Percentiles rank a stretch among this genome's conserved stretches.
These are phyloP conservation scores for Alternaria burnsii DNA, from an alignment of 2,329 filamentous ascomycete species.

Conservation along the genomic window DNA sequence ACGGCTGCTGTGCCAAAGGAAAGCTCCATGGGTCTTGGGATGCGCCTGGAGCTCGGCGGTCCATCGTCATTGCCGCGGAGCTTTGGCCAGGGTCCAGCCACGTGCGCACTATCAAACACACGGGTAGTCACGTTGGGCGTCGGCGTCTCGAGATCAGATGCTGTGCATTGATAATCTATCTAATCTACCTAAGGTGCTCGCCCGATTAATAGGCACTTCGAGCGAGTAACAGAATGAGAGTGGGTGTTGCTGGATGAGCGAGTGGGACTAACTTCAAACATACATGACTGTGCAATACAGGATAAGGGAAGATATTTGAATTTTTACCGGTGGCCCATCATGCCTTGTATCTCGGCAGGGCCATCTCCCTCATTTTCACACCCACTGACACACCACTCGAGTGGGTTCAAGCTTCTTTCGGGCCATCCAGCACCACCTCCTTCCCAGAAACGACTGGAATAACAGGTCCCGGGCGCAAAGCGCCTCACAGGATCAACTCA, in stretches of 20 bases:
- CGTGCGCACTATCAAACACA: constrained; percentile 14
- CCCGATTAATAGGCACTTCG: constrained; percentile 19
- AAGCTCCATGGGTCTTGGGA: constrained; percentile 31
- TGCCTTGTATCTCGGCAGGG: constrained; percentile 11
- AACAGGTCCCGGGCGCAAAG: constrained; percentile 40
- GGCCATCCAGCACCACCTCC: constrained; percentile 23
- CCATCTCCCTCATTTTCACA: constrained; percentile 32
- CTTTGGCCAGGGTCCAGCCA: constrained; percentile 25
- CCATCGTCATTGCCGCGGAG: constrained; percentile 38
- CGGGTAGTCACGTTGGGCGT: neutral
- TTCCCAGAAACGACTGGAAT: constrained; percentile 19
- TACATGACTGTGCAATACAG: constrained; percentile 15
- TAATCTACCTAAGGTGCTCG: constrained; percentile 23
- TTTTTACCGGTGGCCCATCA: constrained; percentile 36
- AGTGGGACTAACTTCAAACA: constrained; percentile 19
- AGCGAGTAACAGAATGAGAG: constrained; percentile 23
- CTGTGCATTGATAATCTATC: constrained; percentile 18
- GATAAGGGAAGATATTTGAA: constrained; percentile 29
- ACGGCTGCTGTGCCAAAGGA: constrained; percentile 22
- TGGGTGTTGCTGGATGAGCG: constrained; percentile 23
- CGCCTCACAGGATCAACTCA: constrained; percentile 45
- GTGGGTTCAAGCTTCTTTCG: constrained; percentile 7
- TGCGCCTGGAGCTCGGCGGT: constrained; percentile 21
- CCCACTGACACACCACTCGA: constrained; percentile 23
- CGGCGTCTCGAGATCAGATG: constrained; percentile 1